Conservation (phyloP, 371 early-diverging fungal species). For the Apophysomyces ossiformis region DNA sequence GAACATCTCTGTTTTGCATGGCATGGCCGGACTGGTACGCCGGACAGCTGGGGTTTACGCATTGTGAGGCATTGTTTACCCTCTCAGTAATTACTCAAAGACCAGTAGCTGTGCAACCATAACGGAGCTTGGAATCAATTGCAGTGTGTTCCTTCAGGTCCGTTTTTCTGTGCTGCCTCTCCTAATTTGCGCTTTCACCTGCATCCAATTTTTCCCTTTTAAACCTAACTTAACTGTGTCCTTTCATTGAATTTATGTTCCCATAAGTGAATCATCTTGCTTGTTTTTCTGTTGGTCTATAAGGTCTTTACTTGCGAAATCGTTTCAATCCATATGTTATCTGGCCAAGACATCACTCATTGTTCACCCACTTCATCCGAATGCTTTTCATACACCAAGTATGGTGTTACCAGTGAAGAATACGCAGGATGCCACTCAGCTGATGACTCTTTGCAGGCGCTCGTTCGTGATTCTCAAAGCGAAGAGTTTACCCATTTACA, state of each 20-base stretch:
- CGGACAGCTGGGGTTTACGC: too few species aligned
- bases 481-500: neutral
- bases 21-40: too few species aligned
- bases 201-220: neutral
- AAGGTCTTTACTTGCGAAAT: neutral
- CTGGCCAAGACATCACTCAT: neutral
- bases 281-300: neutral
- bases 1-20: too few species aligned
- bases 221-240: neutral
- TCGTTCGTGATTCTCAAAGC: neutral
- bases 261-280: neutral
- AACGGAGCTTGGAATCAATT: too few species aligned
- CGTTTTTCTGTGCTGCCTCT: neutral
- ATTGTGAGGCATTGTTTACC: too few species aligned
- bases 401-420: neutral
- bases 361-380: neutral
- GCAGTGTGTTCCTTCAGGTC: too few species aligned
- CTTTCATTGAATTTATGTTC: neutral
- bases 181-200: neutral
- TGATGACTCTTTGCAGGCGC: neutral
- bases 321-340: neutral
- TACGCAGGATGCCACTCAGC: conserved; percentile 2
- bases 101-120: too few species aligned
- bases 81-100: too few species aligned
- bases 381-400: neutral